Evolutionary conservation across 305 asterid genomes (phyloP).

Genomic region (Stenogyne calaminthoides): DNA sequence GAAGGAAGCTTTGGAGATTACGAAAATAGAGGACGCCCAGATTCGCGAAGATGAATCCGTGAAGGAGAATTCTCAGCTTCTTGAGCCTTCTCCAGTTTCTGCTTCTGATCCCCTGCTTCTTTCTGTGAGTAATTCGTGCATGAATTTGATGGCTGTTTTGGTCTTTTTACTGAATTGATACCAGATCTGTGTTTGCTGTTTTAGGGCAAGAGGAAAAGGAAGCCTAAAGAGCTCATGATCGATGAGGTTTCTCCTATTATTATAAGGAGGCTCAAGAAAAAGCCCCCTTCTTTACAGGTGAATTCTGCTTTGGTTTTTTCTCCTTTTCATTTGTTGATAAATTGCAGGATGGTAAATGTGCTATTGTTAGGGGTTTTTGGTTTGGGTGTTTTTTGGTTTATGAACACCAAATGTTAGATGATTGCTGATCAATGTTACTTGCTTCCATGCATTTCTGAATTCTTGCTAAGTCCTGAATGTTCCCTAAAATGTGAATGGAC

Average conservation of each 20-base stretch:
- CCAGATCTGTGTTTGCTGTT: conserved; percentile 59
- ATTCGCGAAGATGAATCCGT: conserved; percentile 33
- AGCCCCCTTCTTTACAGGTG: conserved; percentile 49
- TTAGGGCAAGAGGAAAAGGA: conserved; percentile 84
- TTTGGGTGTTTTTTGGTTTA: conserved; percentile 21
- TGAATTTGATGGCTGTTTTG: conserved; percentile 19
- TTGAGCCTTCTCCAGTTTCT: conserved; percentile 40
- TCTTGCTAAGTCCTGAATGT: neutral
- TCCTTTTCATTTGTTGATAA: neutral
- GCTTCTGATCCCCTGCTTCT: conserved; percentile 40
- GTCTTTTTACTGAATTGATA: conserved; percentile 33
- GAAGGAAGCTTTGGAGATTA: conserved; percentile 45
- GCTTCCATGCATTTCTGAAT: conserved; percentile 21
- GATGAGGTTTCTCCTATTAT: conserved; percentile 66
- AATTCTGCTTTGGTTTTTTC: conserved; percentile 12
- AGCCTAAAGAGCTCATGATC: conserved; percentile 63
- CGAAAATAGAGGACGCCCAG: conserved; percentile 41
- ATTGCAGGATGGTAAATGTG: neutral
- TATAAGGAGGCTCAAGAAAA: conserved; percentile 56
- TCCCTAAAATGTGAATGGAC: neutral
- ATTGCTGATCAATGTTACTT: conserved; percentile 17
- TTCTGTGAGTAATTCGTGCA: conserved; percentile 36
- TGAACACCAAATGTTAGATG: neutral
- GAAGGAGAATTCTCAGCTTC: conserved; percentile 37
- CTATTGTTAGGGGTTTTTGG: neutral